Percentiles rank a stretch among this genome's conserved stretches.
Evolutionary conservation across 768 basidiomycete species (phyloP).

Genomic region (Austroboletus eburneus): DNA sequence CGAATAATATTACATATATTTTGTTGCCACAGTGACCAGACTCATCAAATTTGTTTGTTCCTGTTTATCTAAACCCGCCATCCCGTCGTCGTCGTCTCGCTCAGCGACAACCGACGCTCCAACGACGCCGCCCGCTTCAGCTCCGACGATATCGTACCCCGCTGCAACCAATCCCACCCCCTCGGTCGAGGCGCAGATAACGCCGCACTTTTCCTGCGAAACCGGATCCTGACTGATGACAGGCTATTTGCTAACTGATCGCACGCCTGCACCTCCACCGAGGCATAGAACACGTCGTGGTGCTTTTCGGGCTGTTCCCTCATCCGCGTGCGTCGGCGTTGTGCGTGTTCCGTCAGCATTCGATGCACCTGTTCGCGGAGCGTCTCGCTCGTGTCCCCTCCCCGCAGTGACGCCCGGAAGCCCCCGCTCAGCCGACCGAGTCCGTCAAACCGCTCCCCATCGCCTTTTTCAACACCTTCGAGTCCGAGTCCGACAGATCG

Average conservation of each 20-base stretch:
- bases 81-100: not conserved
- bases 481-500: constrained; percentile 23
- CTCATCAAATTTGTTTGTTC: constrained; percentile 8
- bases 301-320: constrained; percentile 17
- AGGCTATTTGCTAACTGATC: not conserved
- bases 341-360: constrained; percentile 17
- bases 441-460: constrained; percentile 27
- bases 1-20: too few species aligned
- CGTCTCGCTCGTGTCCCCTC: constrained; percentile 3
- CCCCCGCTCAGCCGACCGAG: constrained; percentile 28
- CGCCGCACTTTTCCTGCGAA: constrained; percentile 12
- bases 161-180: constrained; percentile 8
- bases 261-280: constrained; percentile 7
- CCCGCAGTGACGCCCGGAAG: constrained; percentile 9
- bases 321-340: constrained; percentile 16
- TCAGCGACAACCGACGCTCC: constrained; percentile 22
- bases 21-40: constrained; percentile 16
- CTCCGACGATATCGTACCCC: constrained; percentile 28
- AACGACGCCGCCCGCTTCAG: constrained; percentile 27
- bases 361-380: constrained; percentile 19
- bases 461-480: constrained; percentile 21
- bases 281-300: constrained; percentile 29
- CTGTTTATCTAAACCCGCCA: constrained; percentile 28
- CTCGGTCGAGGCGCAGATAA: constrained; percentile 20
- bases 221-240: constrained; percentile 7